Conservation (phyloP, 2,329 filamentous ascomycete species). For the Aspergillus pseudoglaucus region DNA sequence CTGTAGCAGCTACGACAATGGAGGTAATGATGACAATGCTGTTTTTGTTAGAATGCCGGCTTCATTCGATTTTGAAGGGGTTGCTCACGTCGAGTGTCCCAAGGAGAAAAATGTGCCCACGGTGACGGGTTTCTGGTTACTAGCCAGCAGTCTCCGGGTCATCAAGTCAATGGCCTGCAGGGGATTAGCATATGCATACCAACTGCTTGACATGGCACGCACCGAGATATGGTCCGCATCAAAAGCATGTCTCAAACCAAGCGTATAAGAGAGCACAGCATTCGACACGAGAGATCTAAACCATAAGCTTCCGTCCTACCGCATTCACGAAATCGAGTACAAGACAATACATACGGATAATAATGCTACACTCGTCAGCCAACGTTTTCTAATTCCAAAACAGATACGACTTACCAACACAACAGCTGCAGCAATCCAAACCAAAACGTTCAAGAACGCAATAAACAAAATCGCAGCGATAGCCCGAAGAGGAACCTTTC, state of each 20-base stretch:
- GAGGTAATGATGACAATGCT: conserved; percentile 82
- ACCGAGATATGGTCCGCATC: conserved; percentile 87
- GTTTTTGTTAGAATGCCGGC: conserved; percentile 2
- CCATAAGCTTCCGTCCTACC: conserved; percentile 5
- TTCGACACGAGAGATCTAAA: conserved; percentile 62
- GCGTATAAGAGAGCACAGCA: conserved; percentile 76
- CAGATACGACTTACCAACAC: conserved; percentile 42
- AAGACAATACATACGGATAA: conserved; percentile 23
- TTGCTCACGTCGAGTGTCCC: conserved; percentile 69
- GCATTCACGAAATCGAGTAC: neutral
- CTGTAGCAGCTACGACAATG: conserved; percentile 84
- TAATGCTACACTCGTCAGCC: conserved; percentile 24
- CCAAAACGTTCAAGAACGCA: conserved; percentile 48
- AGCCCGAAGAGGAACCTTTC: conserved; percentile 50
- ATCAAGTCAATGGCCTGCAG: conserved; percentile 81
- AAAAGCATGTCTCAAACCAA: conserved; percentile 88
- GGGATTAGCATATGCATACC: no score
- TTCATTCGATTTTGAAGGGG: neutral
- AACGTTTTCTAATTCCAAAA: neutral
- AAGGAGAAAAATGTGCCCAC: conserved; percentile 93
- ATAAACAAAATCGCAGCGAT: conserved; percentile 53
- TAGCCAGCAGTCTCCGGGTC: conserved; percentile 80
- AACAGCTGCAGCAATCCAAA: conserved; percentile 54
- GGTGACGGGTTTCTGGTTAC: conserved; percentile 77
- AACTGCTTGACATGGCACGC: no score